Conservation (phyloP, 495 filamentous ascomycete genomes). For the Neohortaea acidophila region DNA sequence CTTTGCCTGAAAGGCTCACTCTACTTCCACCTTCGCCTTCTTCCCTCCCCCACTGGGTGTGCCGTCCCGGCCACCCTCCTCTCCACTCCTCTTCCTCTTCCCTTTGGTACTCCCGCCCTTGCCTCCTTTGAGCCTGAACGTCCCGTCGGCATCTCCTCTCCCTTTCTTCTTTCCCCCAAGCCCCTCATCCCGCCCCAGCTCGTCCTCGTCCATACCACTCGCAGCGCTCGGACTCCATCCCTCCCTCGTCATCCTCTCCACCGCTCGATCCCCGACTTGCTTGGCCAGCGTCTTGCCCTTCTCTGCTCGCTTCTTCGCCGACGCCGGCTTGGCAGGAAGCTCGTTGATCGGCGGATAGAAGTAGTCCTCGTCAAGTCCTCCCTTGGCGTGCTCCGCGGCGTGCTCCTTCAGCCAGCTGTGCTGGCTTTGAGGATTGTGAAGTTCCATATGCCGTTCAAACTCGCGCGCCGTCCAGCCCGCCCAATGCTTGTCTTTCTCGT, state of each 20-base stretch:
- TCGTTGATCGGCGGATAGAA: slow-evolving; percentile 56
- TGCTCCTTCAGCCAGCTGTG: slow-evolving; percentile 57
- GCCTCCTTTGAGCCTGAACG: slow-evolving; percentile 22
- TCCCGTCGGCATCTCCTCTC: slow-evolving; percentile 8
- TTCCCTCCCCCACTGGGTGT: slow-evolving; percentile 18
- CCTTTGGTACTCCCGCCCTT: slow-evolving; percentile 40
- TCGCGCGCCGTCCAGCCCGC: slow-evolving; percentile 27
- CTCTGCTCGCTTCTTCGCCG: slow-evolving; percentile 9
- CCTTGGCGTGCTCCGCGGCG: background rate
- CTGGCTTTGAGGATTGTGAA: slow-evolving; percentile 67
- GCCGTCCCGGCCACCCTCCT: slow-evolving; percentile 25
- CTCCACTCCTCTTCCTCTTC: slow-evolving; percentile 44
- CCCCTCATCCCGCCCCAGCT: slow-evolving; percentile 24
- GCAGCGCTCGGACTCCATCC: slow-evolving; percentile 1
- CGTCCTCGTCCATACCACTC: slow-evolving; percentile 28
- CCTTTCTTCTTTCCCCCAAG: slow-evolving; percentile 5
- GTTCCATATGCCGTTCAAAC: slow-evolving; percentile 42
- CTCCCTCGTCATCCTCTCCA: slow-evolving; percentile 19
- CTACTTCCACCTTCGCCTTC: slow-evolving; percentile 8
- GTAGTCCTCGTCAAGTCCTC: background rate
- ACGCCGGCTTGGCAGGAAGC: background rate
- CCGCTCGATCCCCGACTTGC: slow-evolving; percentile 13
- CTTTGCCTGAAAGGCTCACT: background rate
- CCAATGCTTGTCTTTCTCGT: slow-evolving; percentile 18
- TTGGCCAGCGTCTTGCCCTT: slow-evolving; percentile 15